phyloP scores from a whole-genome alignment of 139 green algal species.

The Eudorina sp. region DNA sequence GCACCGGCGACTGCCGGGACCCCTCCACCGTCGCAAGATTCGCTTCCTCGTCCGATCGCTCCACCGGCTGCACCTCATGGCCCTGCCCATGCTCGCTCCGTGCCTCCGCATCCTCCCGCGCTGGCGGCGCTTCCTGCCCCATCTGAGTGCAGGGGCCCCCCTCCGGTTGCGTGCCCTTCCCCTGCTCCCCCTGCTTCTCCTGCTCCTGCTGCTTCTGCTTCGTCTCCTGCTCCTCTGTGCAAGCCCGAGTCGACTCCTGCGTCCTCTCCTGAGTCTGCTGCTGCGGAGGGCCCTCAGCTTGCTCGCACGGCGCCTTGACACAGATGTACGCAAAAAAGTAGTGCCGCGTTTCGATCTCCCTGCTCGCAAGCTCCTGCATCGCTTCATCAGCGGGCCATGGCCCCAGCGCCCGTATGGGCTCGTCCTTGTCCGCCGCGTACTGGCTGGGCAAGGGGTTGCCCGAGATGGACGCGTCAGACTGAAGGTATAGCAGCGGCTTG shows the following conservation, averaged over 20 bases:
- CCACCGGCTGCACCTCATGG: too few species aligned
- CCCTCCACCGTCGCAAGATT: too few species aligned
- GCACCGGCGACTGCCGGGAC: too few species aligned
- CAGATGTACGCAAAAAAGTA: slow-evolving; percentile 56
- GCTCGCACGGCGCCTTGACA: slow-evolving; percentile 9
- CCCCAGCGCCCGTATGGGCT: slow-evolving; percentile 50
- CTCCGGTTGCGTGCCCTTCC: background rate
- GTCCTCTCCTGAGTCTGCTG: too few species aligned
- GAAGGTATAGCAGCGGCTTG: slow-evolving; percentile 57
- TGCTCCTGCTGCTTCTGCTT: background rate
- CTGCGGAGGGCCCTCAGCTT: too few species aligned
- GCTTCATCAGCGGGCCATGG: slow-evolving; percentile 35
- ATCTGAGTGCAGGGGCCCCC: too few species aligned
- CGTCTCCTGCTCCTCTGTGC: background rate
- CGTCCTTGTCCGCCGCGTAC: slow-evolving; percentile 49
- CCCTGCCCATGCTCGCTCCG: too few species aligned
- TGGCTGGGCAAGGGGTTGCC: background rate
- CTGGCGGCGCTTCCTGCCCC: too few species aligned
- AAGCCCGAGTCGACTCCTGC: too few species aligned
- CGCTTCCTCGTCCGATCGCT: too few species aligned
- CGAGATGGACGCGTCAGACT: slow-evolving; percentile 29
- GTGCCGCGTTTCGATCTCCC: slow-evolving; percentile 41
- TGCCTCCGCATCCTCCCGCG: too few species aligned
- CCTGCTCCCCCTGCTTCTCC: background rate
- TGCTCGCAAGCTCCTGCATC: background rate